phyloP scores from a whole-genome alignment of 2,329 filamentous ascomycete species.

The Epichloe coenophiala region DNA sequence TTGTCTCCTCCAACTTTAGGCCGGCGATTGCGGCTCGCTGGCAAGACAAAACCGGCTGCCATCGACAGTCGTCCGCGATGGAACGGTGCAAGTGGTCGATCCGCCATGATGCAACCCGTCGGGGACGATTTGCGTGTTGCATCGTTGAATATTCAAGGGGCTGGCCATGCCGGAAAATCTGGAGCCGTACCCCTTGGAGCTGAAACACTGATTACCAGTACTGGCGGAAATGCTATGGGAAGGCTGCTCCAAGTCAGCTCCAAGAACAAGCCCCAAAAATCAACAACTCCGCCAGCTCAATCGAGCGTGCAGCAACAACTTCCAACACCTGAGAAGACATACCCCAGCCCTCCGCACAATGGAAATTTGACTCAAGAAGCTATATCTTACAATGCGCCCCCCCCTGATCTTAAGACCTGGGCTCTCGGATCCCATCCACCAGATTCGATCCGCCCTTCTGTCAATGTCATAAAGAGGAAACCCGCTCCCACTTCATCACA shows the following conservation, averaged over 20 bases:
- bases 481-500: conserved; percentile 19
- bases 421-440: conserved; percentile 11
- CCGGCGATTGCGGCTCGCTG: conserved; percentile 20
- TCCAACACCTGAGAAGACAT: conserved; percentile 12
- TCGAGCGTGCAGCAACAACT: background rate
- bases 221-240: conserved; percentile 18
- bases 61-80: conserved; percentile 44
- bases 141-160: conserved; percentile 38
- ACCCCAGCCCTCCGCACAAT: conserved; percentile 21
- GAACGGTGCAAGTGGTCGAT: conserved; percentile 61
- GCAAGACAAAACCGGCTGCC: conserved; percentile 23
- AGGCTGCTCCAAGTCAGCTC: conserved; percentile 15
- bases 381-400: conserved; percentile 6
- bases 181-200: conserved; percentile 12
- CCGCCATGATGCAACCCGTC: conserved; percentile 49
- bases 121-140: conserved; percentile 43
- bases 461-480: conserved; percentile 33
- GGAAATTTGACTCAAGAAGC: conserved; percentile 12
- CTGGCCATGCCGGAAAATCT: conserved; percentile 9
- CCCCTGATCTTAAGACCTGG: conserved; percentile 3
- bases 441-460: conserved; percentile 11
- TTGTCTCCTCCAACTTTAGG: conserved; percentile 17
- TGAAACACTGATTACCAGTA: conserved; percentile 18
- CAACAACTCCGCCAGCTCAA: background rate
- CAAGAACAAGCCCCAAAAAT: conserved; percentile 2